These are phyloP conservation scores for Dryas octopetala DNA, from an alignment of 306 rosid genomes.

Conservation along the genomic window DNA sequence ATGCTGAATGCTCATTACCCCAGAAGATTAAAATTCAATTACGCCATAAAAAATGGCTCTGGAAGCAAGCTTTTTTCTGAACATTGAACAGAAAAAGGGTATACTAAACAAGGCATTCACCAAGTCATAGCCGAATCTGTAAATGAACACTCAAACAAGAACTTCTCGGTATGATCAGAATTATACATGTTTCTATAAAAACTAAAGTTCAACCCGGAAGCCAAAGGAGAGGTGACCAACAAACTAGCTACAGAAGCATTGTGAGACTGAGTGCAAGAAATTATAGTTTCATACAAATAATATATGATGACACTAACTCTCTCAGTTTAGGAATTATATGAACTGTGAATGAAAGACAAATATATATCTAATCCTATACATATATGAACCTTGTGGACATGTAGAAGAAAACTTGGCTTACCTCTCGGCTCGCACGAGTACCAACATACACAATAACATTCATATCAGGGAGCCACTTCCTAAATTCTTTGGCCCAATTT, in stretches of 20 bases:
- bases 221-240: not conserved
- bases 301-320: not conserved
- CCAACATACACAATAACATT: slow-evolving; percentile 95
- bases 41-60: not conserved
- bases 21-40: not conserved
- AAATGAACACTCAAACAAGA: too few relatives aligned
- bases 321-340: not conserved
- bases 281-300: not conserved
- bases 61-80: not conserved
- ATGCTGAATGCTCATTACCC: not conserved
- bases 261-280: not conserved
- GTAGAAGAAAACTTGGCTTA: slow-evolving; percentile 33
- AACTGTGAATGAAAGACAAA: not conserved
- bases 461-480: slow-evolving; percentile 99
- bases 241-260: not conserved
- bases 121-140: not conserved
- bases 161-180: too few relatives aligned
- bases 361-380: not conserved
- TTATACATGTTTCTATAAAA: too few relatives aligned
- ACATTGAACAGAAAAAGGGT: not conserved
- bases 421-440: slow-evolving; percentile 99
- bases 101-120: not conserved
- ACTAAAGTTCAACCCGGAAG: not conserved
- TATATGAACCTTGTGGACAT: slow-evolving; percentile 8
- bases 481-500: slow-evolving; percentile 98